Conservation (phyloP, 371 early-diverging fungal species). For the Umbelopsis sp. region DNA sequence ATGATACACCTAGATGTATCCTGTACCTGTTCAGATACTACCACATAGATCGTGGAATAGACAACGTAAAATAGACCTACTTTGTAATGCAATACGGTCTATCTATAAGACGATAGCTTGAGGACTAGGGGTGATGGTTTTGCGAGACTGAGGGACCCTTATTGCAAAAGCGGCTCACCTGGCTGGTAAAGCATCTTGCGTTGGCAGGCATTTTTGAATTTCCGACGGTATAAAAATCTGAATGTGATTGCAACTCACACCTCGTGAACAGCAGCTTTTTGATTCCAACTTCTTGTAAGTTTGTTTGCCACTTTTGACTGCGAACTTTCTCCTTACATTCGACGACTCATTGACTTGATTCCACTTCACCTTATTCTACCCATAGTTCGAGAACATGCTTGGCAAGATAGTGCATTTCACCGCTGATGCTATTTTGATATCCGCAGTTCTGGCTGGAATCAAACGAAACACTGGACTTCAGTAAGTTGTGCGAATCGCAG, state of each 20-base stretch:
- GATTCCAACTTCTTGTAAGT: not conserved
- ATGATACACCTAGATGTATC: not conserved
- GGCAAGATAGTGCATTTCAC: slow-evolving; percentile 67
- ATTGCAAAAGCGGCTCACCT: no score
- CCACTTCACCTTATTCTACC: not conserved
- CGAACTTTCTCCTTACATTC: no score
- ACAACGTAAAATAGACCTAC: no score
- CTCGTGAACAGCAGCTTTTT: not conserved
- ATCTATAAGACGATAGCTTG: no score
- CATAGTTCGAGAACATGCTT: slow-evolving; percentile 41
- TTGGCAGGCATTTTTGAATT: not conserved
- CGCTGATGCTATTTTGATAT: slow-evolving; percentile 73
- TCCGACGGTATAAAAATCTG: not conserved
- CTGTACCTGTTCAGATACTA: not conserved
- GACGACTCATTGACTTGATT: not conserved
- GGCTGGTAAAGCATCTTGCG: no score
- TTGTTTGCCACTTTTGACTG: no score
- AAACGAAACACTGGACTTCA: slow-evolving; percentile 70
- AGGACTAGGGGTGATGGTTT: no score
- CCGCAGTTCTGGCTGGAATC: slow-evolving; percentile 78
- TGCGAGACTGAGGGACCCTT: no score
- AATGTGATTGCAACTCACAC: not conserved
- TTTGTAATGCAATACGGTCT: no score
- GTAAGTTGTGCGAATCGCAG: slow-evolving; percentile 36
- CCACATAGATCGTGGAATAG: no score